Percentiles rank a stretch among this genome's conserved stretches.
Conservation (phyloP, 2,329 filamentous ascomycete species). For the Dactylellina leptospora region DNA sequence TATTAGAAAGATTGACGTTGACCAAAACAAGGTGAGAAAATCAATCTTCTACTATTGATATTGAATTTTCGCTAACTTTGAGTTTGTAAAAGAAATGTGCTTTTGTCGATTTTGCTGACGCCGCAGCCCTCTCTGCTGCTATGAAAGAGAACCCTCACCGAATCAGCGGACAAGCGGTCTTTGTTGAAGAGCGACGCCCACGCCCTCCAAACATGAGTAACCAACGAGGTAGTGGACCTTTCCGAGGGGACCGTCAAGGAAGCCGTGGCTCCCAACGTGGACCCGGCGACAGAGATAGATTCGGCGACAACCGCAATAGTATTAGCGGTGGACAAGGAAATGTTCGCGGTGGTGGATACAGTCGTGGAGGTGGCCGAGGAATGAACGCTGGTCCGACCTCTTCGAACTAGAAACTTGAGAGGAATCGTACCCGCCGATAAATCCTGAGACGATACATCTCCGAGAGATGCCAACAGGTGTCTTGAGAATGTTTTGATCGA, state of each 20-base stretch:
- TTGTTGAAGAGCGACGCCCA: constrained; percentile 83
- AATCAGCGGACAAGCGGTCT: constrained; percentile 81
- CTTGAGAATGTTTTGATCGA: no score
- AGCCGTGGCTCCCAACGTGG: constrained; percentile 53
- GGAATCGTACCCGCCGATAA: constrained; percentile 6
- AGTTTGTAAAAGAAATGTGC: constrained; percentile 78
- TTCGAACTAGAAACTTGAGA: constrained; percentile 39
- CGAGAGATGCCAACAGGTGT: no score
- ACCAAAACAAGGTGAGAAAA: constrained; percentile 77
- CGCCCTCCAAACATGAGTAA: constrained; percentile 57
- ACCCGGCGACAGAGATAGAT: constrained; percentile 41
- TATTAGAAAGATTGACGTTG: constrained; percentile 78
- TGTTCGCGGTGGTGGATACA: constrained; percentile 43
- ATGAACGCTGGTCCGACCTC: constrained; percentile 18
- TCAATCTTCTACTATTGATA: not conserved
- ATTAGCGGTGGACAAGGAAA: constrained; percentile 50
- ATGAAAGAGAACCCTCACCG: constrained; percentile 84
- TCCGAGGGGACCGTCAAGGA: constrained; percentile 45
- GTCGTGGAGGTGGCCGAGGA: constrained; percentile 30
- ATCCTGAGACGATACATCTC: no score
- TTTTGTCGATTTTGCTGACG: constrained; percentile 89
- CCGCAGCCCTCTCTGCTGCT: constrained; percentile 83
- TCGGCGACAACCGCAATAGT: constrained; percentile 33
- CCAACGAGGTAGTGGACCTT: constrained; percentile 41
- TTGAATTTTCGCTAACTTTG: not conserved